Evolutionary conservation across 2,329 filamentous ascomycete genomes (phyloP).

Genomic region (Aureobasidium sp.): DNA sequence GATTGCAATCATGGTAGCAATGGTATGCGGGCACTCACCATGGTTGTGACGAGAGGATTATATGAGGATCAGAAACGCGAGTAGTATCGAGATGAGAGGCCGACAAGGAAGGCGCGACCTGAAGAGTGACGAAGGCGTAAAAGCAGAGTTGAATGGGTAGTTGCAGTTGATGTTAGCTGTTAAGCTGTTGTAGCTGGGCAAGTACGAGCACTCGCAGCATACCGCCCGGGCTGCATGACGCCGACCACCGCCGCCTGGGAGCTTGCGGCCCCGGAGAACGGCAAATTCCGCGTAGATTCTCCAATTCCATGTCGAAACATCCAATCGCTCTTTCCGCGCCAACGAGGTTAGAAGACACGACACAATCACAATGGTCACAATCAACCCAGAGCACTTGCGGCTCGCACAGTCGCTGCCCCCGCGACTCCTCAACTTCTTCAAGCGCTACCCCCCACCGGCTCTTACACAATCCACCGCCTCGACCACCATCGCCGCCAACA

Average conservation of each 20-base stretch:
- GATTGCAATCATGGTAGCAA: not conserved
- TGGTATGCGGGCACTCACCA: constrained; percentile 24
- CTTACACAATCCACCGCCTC: constrained; percentile 30
- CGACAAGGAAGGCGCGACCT: constrained; percentile 1
- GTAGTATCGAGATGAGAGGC: not conserved
- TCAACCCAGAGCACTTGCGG: constrained; percentile 29
- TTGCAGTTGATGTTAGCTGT: not conserved
- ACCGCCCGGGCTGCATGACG: not conserved
- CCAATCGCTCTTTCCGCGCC: constrained; percentile 1
- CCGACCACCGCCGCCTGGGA: not conserved
- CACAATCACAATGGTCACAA: constrained; percentile 2
- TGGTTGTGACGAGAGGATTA: constrained; percentile 16
- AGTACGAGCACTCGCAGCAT: not conserved
- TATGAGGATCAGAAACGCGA: not conserved
- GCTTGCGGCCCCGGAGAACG: constrained; percentile 11
- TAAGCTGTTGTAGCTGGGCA: not conserved
- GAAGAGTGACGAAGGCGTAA: not conserved
- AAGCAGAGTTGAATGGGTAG: not conserved
- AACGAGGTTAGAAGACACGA: not conserved
- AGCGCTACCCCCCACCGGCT: constrained; percentile 68
- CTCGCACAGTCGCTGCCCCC: constrained; percentile 62
- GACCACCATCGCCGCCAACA: constrained; percentile 23
- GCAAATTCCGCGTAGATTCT: constrained; percentile 10
- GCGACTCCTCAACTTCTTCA: constrained; percentile 77
- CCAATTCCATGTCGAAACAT: not conserved